Conservation (phyloP, 169 alveolate species). For the Eimeria zaria region DNA sequence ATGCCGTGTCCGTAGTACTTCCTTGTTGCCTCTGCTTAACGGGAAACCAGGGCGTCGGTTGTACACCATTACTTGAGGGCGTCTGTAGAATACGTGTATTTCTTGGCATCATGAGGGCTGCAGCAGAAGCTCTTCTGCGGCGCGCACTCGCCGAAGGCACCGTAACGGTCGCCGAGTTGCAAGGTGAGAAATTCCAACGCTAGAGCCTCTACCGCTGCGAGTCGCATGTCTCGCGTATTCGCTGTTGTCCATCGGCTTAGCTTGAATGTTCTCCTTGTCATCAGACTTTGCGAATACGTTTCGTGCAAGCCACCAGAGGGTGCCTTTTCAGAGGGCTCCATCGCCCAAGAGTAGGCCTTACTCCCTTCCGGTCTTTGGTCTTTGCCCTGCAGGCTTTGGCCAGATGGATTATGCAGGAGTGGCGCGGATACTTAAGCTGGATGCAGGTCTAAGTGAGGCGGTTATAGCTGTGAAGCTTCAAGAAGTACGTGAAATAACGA, state of each 20-base stretch:
- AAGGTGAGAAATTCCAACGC: conserved; percentile 8
- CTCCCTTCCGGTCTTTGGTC: neutral
- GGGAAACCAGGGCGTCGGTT: neutral
- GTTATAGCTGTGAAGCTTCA: conserved; percentile 71
- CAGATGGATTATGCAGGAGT: conserved; percentile 69
- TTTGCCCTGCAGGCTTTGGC: conserved; percentile 28
- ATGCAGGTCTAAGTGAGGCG: conserved; percentile 51
- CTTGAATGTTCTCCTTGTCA: neutral
- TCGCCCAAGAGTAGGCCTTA: neutral
- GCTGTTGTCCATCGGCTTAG: neutral
- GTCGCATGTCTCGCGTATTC: neutral
- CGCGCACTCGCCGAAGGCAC: conserved; percentile 61
- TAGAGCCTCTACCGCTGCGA: neutral
- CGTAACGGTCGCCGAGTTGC: conserved; percentile 41
- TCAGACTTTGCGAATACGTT: neutral
- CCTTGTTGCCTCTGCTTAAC: neutral
- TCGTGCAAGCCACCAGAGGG: neutral
- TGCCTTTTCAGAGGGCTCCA: neutral
- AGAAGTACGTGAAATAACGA: conserved; percentile 50
- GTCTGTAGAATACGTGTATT: neutral
- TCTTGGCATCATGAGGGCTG: conserved; percentile 17
- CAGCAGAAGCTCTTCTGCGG: conserved; percentile 62
- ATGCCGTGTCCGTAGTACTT: neutral
- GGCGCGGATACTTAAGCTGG: conserved; percentile 66
- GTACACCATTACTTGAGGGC: neutral